Base-by-base conservation (phyloP, 345 rosid species). In the Stellera chamaejasme region DNA sequence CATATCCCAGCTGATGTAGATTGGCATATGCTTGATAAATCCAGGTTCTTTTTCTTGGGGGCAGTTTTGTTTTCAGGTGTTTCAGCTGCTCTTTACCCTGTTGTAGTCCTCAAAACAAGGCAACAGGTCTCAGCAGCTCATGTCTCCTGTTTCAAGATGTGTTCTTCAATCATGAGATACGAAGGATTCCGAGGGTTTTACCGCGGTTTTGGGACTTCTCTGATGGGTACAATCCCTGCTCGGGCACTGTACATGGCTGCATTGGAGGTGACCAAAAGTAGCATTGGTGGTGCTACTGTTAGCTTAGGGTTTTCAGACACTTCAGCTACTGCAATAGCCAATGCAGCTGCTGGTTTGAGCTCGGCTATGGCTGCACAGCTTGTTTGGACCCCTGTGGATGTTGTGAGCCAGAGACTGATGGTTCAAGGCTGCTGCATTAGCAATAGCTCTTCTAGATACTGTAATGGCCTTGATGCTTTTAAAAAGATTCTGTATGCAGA, bases 21-120 rank as follows among this genome's bases (percentile, higher is more conserved):
- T 63, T 92, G 98, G 98, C 93, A 92, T 60, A 92, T 83, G 96
- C 88, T 92, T 13, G 98, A 88, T 56, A 92, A 92, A 62, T 92
- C 96, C 3, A 88, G 72, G 78, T 91, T 91, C 73, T 91, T 91
- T 79, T 66, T 85, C 60, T 66, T 91, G 27, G 96, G 96, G 6
- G 95, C 96, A 3, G 95, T 79, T 13, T 69, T 91, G 65, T 91
- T 91, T 72, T 91, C 96, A 16, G 98, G 95, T 10, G 88, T 92
- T 0, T 92, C 98, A n/a, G 83, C 80, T 36, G 88, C 84, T 39
- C 93, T 92, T 45, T 92, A 92, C 69, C 98, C 96, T 25, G 69
- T 72, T 1, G 87, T 92, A 39, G 83, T 92, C 66, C 72, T 88
- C 54, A 92, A 92, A 65, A 92, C 98, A 47, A 73, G 95, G 45